Conservation (phyloP, 2,329 filamentous ascomycete species). For the Dryadomyces quercus-mongolicae region DNA sequence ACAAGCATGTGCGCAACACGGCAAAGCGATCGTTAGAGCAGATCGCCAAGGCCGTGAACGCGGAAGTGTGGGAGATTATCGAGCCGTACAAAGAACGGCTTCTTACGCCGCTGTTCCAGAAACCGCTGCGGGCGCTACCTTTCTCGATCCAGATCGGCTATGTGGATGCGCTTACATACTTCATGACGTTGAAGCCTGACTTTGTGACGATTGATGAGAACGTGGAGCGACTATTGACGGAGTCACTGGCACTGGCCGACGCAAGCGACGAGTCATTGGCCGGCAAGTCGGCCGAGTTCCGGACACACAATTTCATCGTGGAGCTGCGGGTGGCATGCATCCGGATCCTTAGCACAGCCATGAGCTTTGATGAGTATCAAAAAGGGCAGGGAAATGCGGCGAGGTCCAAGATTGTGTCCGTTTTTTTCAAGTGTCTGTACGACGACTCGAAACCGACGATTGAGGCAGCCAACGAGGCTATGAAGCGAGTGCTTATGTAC, state of each 20-base stretch:
- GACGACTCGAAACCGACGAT: constrained; percentile 87
- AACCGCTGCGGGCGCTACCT: constrained; percentile 82
- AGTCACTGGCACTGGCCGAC: constrained; percentile 87
- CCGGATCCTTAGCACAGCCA: constrained; percentile 81
- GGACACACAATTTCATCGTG: constrained; percentile 91
- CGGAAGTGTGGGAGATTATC: constrained; percentile 78
- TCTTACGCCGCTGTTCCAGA: constrained; percentile 86
- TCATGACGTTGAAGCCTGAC: constrained; percentile 76
- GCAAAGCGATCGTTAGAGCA: constrained; percentile 71
- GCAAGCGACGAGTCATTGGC: constrained; percentile 87
- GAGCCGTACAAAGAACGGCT: constrained; percentile 83
- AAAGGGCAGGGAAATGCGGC: constrained; percentile 58
- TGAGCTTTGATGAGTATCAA: constrained; percentile 84
- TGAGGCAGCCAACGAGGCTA: constrained; percentile 79
- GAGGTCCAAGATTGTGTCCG: constrained; percentile 66
- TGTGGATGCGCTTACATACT: constrained; percentile 95
- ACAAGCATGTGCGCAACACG: constrained; percentile 82
- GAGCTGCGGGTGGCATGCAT: constrained; percentile 88
- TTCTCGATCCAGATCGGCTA: constrained; percentile 96
- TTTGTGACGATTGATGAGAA: constrained; percentile 89
- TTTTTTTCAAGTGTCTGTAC: constrained; percentile 97
- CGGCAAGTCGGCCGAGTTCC: constrained; percentile 84
- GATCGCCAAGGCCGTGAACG: constrained; percentile 64
- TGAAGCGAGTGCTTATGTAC: constrained; percentile 77
- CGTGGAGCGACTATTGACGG: constrained; percentile 79